phyloP scores from a whole-genome alignment of 2,329 filamentous ascomycete species.

The Ophiostoma piceae region DNA sequence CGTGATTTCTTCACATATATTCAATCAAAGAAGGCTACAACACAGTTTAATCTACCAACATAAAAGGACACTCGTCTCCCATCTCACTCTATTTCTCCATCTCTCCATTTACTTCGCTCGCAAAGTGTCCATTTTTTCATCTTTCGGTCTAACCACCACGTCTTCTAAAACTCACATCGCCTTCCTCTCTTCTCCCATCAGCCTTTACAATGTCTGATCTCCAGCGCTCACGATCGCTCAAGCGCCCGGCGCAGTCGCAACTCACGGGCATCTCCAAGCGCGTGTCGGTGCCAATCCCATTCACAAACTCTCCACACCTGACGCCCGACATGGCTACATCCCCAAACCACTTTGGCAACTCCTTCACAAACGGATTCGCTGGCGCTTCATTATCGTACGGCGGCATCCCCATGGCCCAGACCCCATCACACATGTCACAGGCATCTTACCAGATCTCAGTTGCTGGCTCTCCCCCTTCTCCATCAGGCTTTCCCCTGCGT shows the following conservation, averaged over 20 bases:
- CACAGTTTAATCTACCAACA: not conserved
- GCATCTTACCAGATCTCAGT: not conserved
- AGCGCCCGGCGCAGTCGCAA: not conserved
- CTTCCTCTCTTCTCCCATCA: not conserved
- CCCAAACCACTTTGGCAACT: not conserved
- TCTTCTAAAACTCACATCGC: not conserved
- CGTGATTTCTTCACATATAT: not conserved
- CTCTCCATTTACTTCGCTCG: not conserved
- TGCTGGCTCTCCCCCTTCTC: not conserved
- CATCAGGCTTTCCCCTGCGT: not conserved
- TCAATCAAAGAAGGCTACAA: not conserved
- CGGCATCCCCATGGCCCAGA: not conserved
- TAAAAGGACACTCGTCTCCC: not conserved
- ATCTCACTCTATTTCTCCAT: not conserved
- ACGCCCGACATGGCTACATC: not conserved
- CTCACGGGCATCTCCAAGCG: not conserved
- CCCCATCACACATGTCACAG: not conserved
- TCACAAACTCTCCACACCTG: not conserved
- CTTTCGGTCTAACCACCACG: not conserved
- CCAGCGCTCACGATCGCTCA: constrained; percentile 1
- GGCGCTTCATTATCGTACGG: not conserved
- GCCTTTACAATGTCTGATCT: not conserved
- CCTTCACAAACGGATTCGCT: not conserved
- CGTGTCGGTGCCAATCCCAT: not conserved
- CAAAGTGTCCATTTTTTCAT: not conserved